These are phyloP conservation scores for Alloteropsis angusta DNA, from an alignment of 202 grass and related monocot species.

Conservation along the genomic window DNA sequence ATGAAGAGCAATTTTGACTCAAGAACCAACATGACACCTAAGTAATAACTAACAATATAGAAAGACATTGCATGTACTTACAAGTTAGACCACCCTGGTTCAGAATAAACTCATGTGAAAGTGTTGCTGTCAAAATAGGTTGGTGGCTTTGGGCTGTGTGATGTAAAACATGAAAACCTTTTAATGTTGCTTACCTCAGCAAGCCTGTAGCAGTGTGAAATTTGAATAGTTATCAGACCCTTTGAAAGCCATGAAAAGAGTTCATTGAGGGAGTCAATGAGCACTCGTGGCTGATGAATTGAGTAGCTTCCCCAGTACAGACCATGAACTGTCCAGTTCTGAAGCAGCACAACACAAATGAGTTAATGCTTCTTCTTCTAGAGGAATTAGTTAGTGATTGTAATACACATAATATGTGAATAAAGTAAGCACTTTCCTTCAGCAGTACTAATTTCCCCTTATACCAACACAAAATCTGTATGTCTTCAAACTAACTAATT, in stretches of 20 bases:
- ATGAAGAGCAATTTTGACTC: background rate
- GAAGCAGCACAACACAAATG: slow-evolving; percentile 17
- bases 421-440: background rate
- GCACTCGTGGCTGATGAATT: slow-evolving; percentile 44
- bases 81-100: background rate
- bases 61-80: background rate
- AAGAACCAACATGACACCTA: background rate
- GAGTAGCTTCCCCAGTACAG: slow-evolving; percentile 84
- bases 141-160: background rate
- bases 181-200: slow-evolving; percentile 43
- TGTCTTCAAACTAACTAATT: background rate
- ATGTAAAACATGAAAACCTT: background rate
- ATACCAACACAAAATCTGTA: slow-evolving; percentile 9
- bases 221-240: slow-evolving; percentile 59
- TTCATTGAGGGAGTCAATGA: slow-evolving; percentile 70
- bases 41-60: background rate
- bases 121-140: background rate
- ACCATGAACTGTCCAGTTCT: slow-evolving; percentile 98
- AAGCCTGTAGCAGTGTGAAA: slow-evolving; percentile 71
- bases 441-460: background rate
- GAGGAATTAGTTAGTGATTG: background rate
- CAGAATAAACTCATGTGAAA: background rate
- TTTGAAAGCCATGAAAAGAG: slow-evolving; percentile 86
- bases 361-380: background rate
- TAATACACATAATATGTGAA: slow-evolving; percentile 4